A percentile compares a stretch with the other conserved stretches of the same genome.
Evolutionary conservation across 768 basidiomycete species (phyloP).

Genomic region (Leccinum variicolor): DNA sequence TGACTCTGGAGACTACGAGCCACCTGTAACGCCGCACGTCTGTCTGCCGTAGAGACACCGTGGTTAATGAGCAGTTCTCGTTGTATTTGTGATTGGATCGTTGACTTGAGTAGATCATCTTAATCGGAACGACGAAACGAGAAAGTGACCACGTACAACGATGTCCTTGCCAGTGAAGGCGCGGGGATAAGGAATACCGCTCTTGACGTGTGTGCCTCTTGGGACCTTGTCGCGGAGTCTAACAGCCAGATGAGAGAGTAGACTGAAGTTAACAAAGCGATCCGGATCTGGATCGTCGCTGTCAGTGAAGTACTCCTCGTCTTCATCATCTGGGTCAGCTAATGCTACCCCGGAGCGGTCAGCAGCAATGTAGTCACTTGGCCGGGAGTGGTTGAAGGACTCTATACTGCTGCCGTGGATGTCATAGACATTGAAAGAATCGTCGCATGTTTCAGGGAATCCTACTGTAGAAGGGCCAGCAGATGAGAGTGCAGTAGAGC

Average conservation of each 20-base stretch:
- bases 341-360: constrained; percentile 17
- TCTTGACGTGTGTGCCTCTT: constrained; percentile 84
- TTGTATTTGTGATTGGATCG: constrained; percentile 84
- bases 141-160: constrained; percentile 57
- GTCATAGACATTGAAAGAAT: constrained; percentile 18
- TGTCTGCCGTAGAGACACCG: constrained; percentile 69
- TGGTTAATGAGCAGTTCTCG: constrained; percentile 77
- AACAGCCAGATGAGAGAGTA: constrained; percentile 86
- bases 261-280: constrained; percentile 83
- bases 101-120: constrained; percentile 53
- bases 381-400: constrained; percentile 24
- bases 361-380: constrained; percentile 17
- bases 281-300: constrained; percentile 64
- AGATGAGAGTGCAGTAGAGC: constrained; percentile 17
- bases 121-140: neutral
- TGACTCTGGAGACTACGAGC: constrained; percentile 90
- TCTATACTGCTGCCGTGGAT: constrained; percentile 22
- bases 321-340: constrained; percentile 27
- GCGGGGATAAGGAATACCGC: constrained; percentile 84
- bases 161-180: constrained; percentile 95
- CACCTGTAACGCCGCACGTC: constrained; percentile 81
- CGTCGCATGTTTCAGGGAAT: constrained; percentile 13
- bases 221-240: constrained; percentile 89
- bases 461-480: constrained; percentile 24
- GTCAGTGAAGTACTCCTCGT: constrained; percentile 35